Evolutionary conservation across 2,329 filamentous ascomycete species (phyloP).

Genomic region (Trichoderma sp.): DNA sequence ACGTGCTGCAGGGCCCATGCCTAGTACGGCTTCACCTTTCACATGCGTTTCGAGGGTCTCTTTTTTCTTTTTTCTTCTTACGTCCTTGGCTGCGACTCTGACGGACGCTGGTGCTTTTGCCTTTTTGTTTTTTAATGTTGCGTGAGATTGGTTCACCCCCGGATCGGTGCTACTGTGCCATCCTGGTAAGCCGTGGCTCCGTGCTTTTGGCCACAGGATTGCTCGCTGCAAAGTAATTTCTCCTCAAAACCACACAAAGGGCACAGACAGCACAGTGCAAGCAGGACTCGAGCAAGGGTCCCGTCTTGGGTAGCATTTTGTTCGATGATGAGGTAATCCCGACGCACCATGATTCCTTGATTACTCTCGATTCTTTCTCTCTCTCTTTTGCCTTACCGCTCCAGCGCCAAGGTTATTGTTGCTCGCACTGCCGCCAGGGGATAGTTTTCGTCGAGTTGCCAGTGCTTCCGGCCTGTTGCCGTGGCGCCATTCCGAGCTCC

Average conservation of each 20-base stretch:
- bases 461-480: background rate
- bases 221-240: background rate
- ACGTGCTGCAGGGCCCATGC: background rate
- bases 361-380: background rate
- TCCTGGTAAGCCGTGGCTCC: background rate
- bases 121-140: background rate
- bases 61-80: background rate
- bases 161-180: conserved; percentile 5
- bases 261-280: background rate
- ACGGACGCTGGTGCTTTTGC: background rate
- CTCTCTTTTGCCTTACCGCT: background rate
- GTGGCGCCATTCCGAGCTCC: background rate
- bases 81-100: background rate
- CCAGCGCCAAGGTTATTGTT: background rate
- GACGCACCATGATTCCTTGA: background rate
- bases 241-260: background rate
- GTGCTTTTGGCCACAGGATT: background rate
- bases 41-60: background rate
- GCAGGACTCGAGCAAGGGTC: background rate
- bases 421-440: background rate
- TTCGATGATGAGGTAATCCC: conserved; percentile 1
- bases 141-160: background rate
- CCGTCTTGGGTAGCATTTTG: background rate
- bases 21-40: background rate
- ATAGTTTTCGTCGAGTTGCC: background rate